Percentiles rank a stretch among this genome's conserved stretches.
Conservation (phyloP, 176 grass and related monocot species). For the Paspalum vaginatum region DNA sequence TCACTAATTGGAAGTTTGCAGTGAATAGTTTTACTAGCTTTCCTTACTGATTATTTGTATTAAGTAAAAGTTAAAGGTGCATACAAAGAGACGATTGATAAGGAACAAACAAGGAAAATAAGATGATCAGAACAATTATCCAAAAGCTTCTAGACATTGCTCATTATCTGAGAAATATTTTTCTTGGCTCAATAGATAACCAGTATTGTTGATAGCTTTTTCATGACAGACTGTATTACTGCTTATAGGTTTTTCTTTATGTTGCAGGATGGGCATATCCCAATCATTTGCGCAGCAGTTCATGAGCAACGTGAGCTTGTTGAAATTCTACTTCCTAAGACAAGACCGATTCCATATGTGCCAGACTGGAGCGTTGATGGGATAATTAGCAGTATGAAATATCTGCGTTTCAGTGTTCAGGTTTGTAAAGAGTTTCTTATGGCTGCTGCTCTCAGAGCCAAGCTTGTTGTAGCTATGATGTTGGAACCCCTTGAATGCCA, state of each 20-base stretch:
- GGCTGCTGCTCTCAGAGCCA: not conserved
- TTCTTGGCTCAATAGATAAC: too few relatives aligned
- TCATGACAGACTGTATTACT: not conserved
- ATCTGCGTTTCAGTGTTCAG: not conserved
- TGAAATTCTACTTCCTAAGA: slow-evolving; percentile 52
- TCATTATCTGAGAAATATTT: too few relatives aligned
- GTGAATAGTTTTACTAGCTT: not conserved
- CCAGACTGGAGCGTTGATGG: slow-evolving; percentile 29
- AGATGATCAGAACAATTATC: too few relatives aligned
- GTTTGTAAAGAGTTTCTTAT: not conserved
- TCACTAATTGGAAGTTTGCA: not conserved
- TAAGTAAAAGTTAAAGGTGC: too few relatives aligned
- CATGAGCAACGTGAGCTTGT: slow-evolving; percentile 36
- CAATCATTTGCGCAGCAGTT: slow-evolving; percentile 37
- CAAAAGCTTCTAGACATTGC: too few relatives aligned
- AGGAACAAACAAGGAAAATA: too few relatives aligned
- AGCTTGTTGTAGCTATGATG: not conserved
- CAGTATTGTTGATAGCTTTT: not conserved
- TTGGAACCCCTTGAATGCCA: not conserved
- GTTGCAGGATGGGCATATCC: slow-evolving; percentile 28
- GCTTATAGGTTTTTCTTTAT: not conserved
- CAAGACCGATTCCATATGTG: slow-evolving; percentile 36
- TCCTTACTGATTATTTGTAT: too few relatives aligned
- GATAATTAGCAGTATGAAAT: not conserved
- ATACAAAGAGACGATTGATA: too few relatives aligned